A percentile compares a stretch with the other conserved stretches of the same genome.
These are phyloP conservation scores for Cnidoscolus chayamansa DNA, from an alignment of 441 rosid species.

Conservation along the genomic window DNA sequence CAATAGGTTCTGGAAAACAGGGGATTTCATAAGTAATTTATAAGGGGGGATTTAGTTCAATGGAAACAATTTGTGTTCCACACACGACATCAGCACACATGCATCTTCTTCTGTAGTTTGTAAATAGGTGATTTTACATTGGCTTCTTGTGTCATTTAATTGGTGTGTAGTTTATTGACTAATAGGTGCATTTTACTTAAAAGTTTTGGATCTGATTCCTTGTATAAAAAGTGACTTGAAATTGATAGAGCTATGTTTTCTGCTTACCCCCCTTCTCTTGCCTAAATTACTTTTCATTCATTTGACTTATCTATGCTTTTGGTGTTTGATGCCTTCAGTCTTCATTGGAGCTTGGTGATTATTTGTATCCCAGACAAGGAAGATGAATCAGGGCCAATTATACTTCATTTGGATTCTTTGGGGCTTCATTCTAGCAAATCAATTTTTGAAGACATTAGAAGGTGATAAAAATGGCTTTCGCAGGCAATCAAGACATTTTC, in stretches of 20 bases:
- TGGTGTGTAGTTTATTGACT: not conserved
- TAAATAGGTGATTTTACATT: not conserved
- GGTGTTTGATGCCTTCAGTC: conserved; percentile 45
- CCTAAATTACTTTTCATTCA: conserved; percentile 11
- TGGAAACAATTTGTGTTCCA: not conserved
- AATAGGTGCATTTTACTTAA: not conserved
- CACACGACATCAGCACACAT: not conserved
- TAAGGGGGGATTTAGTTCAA: not conserved
- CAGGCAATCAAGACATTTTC: not conserved
- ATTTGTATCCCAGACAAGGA: conserved; percentile 81
- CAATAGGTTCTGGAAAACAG: not conserved
- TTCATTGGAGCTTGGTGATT: conserved; percentile 96
- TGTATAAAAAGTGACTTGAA: not conserved
- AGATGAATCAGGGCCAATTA: conserved; percentile 68
- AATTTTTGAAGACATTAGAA: conserved; percentile 66
- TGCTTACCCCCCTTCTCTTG: not conserved
- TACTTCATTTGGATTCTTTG: conserved; percentile 92
- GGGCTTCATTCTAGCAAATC: conserved; percentile 60
- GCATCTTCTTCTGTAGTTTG: not conserved
- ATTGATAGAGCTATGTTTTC: not conserved
- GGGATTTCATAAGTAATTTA: not conserved
- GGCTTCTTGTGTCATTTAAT: not conserved
- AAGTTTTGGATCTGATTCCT: not conserved
- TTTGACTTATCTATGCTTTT: conserved; percentile 19
- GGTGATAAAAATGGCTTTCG: conserved; percentile 42